Percentiles rank a stretch among this genome's conserved stretches.
These are phyloP conservation scores for Aureobasidium pullulans DNA, from an alignment of 2,329 filamentous ascomycete species.

Conservation along the genomic window DNA sequence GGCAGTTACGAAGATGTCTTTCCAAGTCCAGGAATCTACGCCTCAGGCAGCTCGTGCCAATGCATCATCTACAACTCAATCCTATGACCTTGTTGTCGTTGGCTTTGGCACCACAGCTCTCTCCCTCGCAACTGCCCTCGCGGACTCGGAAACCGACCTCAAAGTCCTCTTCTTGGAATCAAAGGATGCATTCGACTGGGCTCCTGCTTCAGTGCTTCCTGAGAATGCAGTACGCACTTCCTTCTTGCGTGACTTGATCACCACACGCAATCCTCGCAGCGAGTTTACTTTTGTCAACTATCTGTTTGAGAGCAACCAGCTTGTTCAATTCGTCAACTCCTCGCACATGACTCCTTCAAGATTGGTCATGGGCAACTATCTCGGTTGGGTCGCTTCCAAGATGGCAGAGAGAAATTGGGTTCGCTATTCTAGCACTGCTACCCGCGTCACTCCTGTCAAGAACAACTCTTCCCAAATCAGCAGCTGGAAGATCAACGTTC, in stretches of 20 bases:
- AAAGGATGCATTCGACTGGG: constrained; percentile 17
- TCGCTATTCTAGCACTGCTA: constrained; percentile 17
- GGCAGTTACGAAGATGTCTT: neutral
- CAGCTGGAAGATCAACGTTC: constrained; percentile 18
- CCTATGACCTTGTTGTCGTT: constrained; percentile 20
- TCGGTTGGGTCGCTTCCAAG: constrained; percentile 22
- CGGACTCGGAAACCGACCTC: constrained; percentile 17
- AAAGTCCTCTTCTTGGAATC: constrained; percentile 21
- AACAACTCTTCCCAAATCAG: constrained; percentile 14
- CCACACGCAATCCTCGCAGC: constrained; percentile 24
- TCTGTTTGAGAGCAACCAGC: constrained; percentile 21
- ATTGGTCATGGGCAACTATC: constrained; percentile 22
- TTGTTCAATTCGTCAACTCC: constrained; percentile 24
- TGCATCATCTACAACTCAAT: neutral
- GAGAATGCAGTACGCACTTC: constrained; percentile 18
- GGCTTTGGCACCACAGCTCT: constrained; percentile 22
- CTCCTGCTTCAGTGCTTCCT: constrained; percentile 18
- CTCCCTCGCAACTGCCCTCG: constrained; percentile 20
- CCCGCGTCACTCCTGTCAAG: constrained; percentile 18
- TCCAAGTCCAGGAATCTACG: neutral
- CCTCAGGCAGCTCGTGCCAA: neutral
- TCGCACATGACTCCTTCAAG: constrained; percentile 21
- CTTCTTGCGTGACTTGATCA: constrained; percentile 24
- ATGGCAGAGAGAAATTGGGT: constrained; percentile 22
- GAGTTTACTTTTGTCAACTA: constrained; percentile 26